Conservation (phyloP, 2,329 filamentous ascomycete species). For the Emergomyces orientalis region DNA sequence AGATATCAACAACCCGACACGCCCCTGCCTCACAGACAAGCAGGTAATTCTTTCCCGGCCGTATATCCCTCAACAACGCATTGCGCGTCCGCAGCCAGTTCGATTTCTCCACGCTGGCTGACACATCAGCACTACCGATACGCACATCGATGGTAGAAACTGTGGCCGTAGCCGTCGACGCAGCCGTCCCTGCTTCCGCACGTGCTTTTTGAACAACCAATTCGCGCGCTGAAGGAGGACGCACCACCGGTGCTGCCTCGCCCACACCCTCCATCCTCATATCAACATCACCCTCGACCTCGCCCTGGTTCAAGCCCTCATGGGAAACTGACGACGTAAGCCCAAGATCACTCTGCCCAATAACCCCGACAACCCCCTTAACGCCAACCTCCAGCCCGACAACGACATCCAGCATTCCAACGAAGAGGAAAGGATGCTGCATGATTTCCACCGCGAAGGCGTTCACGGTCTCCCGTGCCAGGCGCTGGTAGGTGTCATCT, state of each 20-base stretch:
- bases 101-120: conserved; percentile 28
- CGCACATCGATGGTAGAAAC: conserved; percentile 29
- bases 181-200: conserved; percentile 25
- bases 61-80: conserved; percentile 29
- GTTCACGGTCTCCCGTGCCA: conserved; percentile 64
- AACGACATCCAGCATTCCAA: conserved; percentile 65
- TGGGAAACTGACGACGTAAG: neutral
- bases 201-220: conserved; percentile 26
- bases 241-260: conserved; percentile 17
- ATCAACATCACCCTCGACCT: conserved; percentile 11
- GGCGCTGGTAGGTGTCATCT: conserved; percentile 52
- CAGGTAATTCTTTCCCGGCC: conserved; percentile 31
- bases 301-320: neutral
- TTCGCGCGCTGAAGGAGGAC: conserved; percentile 20
- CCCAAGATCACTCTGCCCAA: conserved; percentile 30
- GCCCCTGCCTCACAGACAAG: conserved; percentile 31
- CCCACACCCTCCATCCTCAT: conserved; percentile 14
- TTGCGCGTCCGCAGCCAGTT: conserved; percentile 34
- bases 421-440: conserved; percentile 88
- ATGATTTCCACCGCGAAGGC: conserved; percentile 87
- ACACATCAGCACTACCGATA: conserved; percentile 22
- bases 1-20: conserved; percentile 31
- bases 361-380: conserved; percentile 48
- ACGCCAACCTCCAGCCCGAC: conserved; percentile 66
- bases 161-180: conserved; percentile 27